A percentile compares a stretch with the other conserved stretches of the same genome.
Conservation (phyloP, 148 eudicot genomes). For the Chenopodium album region DNA sequence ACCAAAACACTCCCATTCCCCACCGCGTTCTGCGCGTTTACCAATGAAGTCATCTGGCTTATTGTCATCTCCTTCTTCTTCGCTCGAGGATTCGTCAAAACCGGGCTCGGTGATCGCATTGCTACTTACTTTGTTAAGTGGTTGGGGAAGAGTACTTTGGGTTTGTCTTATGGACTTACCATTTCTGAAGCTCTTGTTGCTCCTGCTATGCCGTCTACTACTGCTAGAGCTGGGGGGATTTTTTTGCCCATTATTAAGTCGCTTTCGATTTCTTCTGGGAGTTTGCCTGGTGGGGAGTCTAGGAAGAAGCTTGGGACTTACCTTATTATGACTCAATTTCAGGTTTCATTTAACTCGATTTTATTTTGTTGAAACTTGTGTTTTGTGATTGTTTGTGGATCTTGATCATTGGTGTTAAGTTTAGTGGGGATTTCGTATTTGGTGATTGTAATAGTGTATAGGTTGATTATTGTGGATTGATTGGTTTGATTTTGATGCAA, state of each 20-base stretch:
- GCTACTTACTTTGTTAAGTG: constrained; percentile 89
- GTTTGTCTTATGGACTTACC: constrained; percentile 82
- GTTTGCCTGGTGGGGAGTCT: constrained; percentile 51
- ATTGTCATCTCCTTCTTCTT: constrained; percentile 92
- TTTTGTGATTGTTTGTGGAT: not conserved
- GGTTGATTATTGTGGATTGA: not conserved
- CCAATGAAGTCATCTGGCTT: constrained; percentile 88
- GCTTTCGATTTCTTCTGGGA: constrained; percentile 69
- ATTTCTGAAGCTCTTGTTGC: constrained; percentile 82
- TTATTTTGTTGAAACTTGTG: too few relatives aligned
- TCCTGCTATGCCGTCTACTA: constrained; percentile 97
- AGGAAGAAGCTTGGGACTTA: constrained; percentile 70
- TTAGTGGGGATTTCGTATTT: too few relatives aligned
- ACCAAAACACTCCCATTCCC: constrained; percentile 59
- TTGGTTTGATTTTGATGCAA: not conserved
- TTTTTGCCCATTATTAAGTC: constrained; percentile 92
- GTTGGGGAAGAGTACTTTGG: constrained; percentile 80
- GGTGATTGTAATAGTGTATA: not conserved
- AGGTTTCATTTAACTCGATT: constrained; percentile 39
- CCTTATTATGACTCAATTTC: constrained; percentile 77
- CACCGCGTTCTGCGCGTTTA: constrained; percentile 73
- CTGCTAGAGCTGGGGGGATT: constrained; percentile 92
- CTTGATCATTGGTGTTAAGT: not conserved
- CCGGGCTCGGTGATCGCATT: constrained; percentile 81
- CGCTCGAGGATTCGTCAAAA: constrained; percentile 86